phyloP scores from a whole-genome alignment of 345 rosid genomes.

The Salix purpurea region DNA sequence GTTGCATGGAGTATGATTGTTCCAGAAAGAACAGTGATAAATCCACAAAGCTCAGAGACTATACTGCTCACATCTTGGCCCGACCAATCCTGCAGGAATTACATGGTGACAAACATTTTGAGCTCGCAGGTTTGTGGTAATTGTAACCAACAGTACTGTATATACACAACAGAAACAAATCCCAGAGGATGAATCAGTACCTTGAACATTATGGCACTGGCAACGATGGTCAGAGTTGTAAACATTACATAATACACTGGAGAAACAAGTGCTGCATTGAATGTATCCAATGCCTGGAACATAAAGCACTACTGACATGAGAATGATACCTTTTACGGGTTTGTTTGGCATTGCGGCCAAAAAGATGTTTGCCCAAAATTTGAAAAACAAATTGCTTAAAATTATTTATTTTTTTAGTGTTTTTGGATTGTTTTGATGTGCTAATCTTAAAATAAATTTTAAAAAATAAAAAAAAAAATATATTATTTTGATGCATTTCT shows the following conservation, averaged over 20 bases:
- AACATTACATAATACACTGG: slow-evolving; percentile 93
- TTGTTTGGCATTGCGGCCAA: no score
- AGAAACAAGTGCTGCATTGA: slow-evolving; percentile 81
- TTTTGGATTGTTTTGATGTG: no score
- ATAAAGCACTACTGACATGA: not conserved
- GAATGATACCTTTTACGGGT: not conserved
- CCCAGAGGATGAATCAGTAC: slow-evolving; percentile 22
- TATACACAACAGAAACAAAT: slow-evolving; percentile 4
- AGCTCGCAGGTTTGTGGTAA: not conserved
- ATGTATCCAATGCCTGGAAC: slow-evolving; percentile 74
- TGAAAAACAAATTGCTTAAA: no score
- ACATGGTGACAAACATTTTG: slow-evolving; percentile 6
- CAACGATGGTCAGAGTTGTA: slow-evolving; percentile 78
- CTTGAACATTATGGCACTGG: slow-evolving; percentile 89
- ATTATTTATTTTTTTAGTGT: no score
- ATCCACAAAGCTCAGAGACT: slow-evolving; percentile 88
- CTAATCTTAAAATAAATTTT: no score
- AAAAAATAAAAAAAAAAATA: no score
- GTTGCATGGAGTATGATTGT: slow-evolving; percentile 79
- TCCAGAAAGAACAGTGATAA: slow-evolving; percentile 82
- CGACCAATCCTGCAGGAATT: slow-evolving; percentile 66
- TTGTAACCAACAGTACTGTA: not conserved
- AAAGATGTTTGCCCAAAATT: no score
- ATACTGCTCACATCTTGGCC: slow-evolving; percentile 71
- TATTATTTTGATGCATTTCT: no score